Conservation (phyloP, 2,329 filamentous ascomycete species). For the Penicillium sp. region DNA sequence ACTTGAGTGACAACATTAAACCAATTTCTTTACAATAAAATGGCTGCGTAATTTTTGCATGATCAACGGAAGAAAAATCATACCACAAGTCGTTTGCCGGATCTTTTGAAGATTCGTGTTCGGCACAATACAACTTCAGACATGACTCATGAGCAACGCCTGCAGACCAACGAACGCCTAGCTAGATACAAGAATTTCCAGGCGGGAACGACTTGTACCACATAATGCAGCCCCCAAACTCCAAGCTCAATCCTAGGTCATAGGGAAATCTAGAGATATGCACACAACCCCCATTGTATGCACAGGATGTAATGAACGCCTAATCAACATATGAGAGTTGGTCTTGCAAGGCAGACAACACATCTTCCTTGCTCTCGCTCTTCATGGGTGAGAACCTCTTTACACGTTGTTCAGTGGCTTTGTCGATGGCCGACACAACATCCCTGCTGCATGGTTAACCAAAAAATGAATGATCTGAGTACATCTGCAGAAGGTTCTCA, state of each 20-base stretch:
- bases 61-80: neutral
- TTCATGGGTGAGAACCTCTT: neutral
- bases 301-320: neutral
- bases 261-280: neutral
- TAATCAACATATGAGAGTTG: conserved; percentile 6
- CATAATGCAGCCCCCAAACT: neutral
- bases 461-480: neutral
- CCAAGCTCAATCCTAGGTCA: neutral
- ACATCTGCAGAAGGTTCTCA: conserved; percentile 41
- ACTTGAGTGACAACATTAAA: neutral
- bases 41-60: neutral
- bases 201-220: neutral
- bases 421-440: neutral
- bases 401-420: neutral
- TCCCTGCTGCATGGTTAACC: neutral
- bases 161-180: neutral
- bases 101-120: too few relatives aligned
- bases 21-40: neutral
- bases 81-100: neutral
- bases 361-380: neutral
- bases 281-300: neutral
- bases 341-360: neutral
- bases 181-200: neutral
- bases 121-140: too few relatives aligned
- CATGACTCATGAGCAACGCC: too few relatives aligned